Conservation (phyloP, 2,329 filamentous ascomycete genomes). For the Amauroascus verrucosus region DNA sequence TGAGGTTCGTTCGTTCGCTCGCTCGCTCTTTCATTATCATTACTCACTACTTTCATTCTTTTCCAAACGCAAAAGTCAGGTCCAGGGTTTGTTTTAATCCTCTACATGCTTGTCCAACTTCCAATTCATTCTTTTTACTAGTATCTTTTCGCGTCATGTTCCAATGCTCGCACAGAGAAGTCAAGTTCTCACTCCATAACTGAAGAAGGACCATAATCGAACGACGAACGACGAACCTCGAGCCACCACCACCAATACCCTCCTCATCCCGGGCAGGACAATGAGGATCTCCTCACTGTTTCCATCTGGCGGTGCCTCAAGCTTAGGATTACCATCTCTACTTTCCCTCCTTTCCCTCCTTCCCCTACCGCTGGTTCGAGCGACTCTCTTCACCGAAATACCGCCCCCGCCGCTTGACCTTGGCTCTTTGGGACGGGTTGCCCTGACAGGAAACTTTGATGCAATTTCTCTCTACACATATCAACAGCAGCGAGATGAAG, state of each 20-base stretch:
- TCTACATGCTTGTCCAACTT: neutral
- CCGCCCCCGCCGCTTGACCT: constrained; percentile 52
- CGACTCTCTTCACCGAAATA: constrained; percentile 30
- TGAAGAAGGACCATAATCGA: too few relatives aligned
- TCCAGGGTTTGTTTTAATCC: neutral
- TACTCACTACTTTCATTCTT: constrained; percentile 6
- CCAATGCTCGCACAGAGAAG: neutral
- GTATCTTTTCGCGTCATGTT: constrained; percentile 7
- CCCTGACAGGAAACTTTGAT: constrained; percentile 78
- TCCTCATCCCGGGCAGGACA: constrained; percentile 21
- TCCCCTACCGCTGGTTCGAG: constrained; percentile 19
- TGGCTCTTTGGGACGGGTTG: constrained; percentile 66
- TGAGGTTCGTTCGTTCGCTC: constrained; percentile 8
- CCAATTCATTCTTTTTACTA: neutral
- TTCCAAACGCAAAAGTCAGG: neutral
- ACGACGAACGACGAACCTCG: neutral
- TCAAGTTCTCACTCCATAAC: neutral
- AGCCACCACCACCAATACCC: neutral
- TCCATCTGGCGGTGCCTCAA: constrained; percentile 30
- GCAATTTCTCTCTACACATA: constrained; percentile 86
- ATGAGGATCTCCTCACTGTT: constrained; percentile 39
- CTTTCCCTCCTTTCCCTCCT: constrained; percentile 11
- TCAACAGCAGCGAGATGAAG: constrained; percentile 62
- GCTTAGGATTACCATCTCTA: constrained; percentile 23
- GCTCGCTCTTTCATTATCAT: constrained; percentile 2